A percentile compares a stretch with the other conserved stretches of the same genome.
Conservation (phyloP, 805 yeast genomes). For the Candida nitratophila region DNA sequence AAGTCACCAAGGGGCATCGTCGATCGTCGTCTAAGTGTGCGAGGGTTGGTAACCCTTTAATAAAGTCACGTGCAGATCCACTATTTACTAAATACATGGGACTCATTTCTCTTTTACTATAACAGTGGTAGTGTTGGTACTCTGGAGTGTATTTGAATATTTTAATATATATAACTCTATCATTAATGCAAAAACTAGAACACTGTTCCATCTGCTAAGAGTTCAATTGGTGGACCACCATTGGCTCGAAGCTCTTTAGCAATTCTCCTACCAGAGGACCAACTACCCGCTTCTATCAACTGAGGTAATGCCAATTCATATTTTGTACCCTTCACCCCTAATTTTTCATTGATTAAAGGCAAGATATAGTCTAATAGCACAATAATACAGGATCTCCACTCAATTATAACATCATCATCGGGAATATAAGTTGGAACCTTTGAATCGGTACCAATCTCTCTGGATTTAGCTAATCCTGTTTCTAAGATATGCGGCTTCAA, state of each 20-base stretch:
- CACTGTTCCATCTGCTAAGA: slow-evolving; percentile 59
- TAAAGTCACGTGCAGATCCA: too few species aligned
- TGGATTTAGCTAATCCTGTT: slow-evolving; percentile 31
- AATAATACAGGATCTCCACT: slow-evolving; percentile 60
- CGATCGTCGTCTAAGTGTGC: too few species aligned
- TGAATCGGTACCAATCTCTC: slow-evolving; percentile 19
- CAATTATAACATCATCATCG: slow-evolving; percentile 54
- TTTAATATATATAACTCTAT: too few species aligned
- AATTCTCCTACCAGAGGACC: slow-evolving; percentile 60
- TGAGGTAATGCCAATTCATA: slow-evolving; percentile 43
- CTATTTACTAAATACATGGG: too few species aligned
- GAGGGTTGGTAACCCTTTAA: too few species aligned
- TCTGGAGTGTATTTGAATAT: too few species aligned
- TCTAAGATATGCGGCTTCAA: slow-evolving; percentile 35
- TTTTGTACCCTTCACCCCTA: slow-evolving; percentile 25
- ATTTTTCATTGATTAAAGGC: slow-evolving; percentile 41
- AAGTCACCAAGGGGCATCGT: too few species aligned
- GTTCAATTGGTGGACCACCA: slow-evolving; percentile 58
- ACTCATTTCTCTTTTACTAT: too few species aligned
- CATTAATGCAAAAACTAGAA: too few species aligned
- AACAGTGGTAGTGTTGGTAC: too few species aligned
- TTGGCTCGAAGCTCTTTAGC: slow-evolving; percentile 46
- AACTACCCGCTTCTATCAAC: slow-evolving; percentile 60
- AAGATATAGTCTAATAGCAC: slow-evolving; percentile 48
- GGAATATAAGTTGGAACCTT: slow-evolving; percentile 45